Evolutionary conservation across 163 green algal species (phyloP).

Genomic region (Picocystis sp.): DNA sequence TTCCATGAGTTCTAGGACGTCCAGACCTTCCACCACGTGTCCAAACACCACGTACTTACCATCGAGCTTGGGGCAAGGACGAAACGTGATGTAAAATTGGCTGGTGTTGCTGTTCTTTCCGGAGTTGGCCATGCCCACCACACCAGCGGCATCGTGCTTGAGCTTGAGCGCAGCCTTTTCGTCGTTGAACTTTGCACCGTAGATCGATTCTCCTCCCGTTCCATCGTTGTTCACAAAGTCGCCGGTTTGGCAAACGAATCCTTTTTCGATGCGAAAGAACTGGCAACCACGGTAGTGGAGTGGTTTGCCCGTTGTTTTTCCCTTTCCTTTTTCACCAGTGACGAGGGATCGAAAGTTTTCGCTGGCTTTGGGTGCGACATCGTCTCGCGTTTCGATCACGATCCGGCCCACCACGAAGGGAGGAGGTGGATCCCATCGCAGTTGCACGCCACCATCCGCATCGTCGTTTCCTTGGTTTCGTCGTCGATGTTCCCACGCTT

Average conservation of each 20-base stretch:
- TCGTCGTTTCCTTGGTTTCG: too few relatives aligned
- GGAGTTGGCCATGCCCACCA: conserved; percentile 44
- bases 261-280: conserved; percentile 65
- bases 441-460: too few relatives aligned
- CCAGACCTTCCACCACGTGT: conserved; percentile 25
- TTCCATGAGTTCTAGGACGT: conserved; percentile 6
- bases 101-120: conserved; percentile 66
- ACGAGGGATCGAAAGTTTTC: conserved; percentile 49
- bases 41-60: conserved; percentile 32
- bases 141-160: conserved; percentile 38
- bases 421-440: too few relatives aligned
- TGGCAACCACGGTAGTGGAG: conserved; percentile 58
- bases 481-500: too few relatives aligned
- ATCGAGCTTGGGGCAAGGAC: conserved; percentile 10
- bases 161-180: conserved; percentile 54
- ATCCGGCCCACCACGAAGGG: conserved; percentile 27
- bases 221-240: conserved; percentile 37
- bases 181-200: conserved; percentile 54
- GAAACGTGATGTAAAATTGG: conserved; percentile 68
- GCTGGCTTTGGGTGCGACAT: conserved; percentile 28
- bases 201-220: conserved; percentile 10
- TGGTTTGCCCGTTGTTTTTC: conserved; percentile 55
- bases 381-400: conserved; percentile 44
- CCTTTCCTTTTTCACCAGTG: conserved; percentile 35
- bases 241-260: conserved; percentile 54